A percentile compares a stretch with the other conserved stretches of the same genome.
Evolutionary conservation across 441 rosid genomes (phyloP).

Genomic region (Adansonia grandidieri): DNA sequence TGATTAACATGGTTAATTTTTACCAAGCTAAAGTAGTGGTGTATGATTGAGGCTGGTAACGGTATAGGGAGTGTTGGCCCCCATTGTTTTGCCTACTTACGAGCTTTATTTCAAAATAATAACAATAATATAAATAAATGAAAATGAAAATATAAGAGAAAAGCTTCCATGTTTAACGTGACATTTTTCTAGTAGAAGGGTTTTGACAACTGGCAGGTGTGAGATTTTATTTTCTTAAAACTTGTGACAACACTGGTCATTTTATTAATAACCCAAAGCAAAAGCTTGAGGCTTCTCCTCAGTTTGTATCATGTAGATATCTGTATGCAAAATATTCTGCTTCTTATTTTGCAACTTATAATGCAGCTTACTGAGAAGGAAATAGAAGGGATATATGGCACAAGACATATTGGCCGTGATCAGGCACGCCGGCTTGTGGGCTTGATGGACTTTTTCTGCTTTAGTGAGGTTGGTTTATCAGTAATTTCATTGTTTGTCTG

Average conservation of each 20-base stretch:
- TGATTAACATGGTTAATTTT: neutral
- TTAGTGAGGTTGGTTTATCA: slow-evolving; percentile 75
- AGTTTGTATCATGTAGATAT: neutral
- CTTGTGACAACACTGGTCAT: neutral
- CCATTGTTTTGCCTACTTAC: neutral
- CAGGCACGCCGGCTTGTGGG: slow-evolving; percentile 90
- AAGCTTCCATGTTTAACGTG: neutral
- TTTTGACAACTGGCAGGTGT: slow-evolving; percentile 9
- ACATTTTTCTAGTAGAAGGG: neutral
- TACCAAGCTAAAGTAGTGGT: neutral
- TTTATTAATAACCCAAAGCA: neutral
- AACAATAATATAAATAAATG: neutral
- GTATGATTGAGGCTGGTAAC: neutral
- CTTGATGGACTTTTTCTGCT: slow-evolving; percentile 98
- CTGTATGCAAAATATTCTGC: slow-evolving; percentile 14
- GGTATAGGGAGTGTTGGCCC: neutral
- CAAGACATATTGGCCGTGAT: slow-evolving; percentile 89
- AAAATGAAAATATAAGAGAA: neutral
- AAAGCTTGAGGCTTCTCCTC: neutral
- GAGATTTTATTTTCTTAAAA: neutral
- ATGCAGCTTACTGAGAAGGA: slow-evolving; percentile 74
- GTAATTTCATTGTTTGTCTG: slow-evolving; percentile 13
- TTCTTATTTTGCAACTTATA: slow-evolving; percentile 17
- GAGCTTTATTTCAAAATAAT: neutral
- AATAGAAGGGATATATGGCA: slow-evolving; percentile 73